Base-by-base conservation (phyloP, 305 asterid genomes). In the Solanum aculeatissimum region DNA sequence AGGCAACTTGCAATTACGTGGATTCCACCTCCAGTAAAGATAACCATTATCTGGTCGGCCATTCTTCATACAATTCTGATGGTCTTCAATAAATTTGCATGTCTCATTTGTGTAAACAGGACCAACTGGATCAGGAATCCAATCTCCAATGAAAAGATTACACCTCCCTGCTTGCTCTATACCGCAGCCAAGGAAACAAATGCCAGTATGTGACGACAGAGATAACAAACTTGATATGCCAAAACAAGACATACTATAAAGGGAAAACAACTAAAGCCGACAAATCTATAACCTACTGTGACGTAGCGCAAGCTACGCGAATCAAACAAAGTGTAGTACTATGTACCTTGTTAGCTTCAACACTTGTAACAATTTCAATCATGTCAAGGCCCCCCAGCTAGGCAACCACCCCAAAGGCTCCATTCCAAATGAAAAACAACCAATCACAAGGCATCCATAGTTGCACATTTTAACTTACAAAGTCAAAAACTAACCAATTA, bases 11-110 rank as follows among this genome's bases (percentile, higher is more conserved):
- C 98, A 96, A 6, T 87, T 92, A n/a, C 65, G 87, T 2, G 99
- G 99, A 23, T 85, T 91, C 99, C 99, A 96, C 79, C 89, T 90
- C 98, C 98, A 96, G 77, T 94, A 88, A 45, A 92, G 94, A 88
- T 89, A 96, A 35, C 88, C 87, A 1, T 87, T 84, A 69, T 92
- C 94, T 1, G 97, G 93, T 6, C 97, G 88, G 21, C 97, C 98
- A 82, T 94, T 95, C 77, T 58, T 92, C 93, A 92, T 75, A 86
- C 97, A 95, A 75, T 94, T 93, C 86, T 94, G 97, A 86, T 89
- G 93, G 32, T 85, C 91, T 79, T 88, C 96, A 21, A 95, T 90
- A 89, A 90, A 90, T 47, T 86, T 89, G 84, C 99, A 95, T 47
- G 86, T 94, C 42, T 81, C 88, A 65, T 94, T 90, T 2, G 97